A percentile compares a stretch with the other conserved stretches of the same genome.
Conservation (phyloP, 164 flowering plant species). For the Dillenia turbinata region DNA sequence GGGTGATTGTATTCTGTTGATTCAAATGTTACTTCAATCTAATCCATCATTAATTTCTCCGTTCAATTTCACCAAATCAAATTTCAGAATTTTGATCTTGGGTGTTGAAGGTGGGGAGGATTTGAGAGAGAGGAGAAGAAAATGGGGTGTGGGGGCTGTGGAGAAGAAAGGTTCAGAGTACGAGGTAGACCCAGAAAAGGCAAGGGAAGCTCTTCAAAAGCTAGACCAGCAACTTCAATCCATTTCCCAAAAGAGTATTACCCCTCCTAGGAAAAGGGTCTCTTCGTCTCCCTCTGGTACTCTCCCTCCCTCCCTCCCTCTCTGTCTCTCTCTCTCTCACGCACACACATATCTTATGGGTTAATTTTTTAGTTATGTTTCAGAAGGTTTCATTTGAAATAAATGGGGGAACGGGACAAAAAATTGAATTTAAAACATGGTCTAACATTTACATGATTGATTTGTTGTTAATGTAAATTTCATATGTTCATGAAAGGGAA, state of each 20-base stretch:
- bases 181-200: slow-evolving; percentile 62
- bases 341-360: no score
- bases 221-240: slow-evolving; percentile 62
- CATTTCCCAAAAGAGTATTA: slow-evolving; percentile 38
- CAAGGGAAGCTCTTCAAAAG: slow-evolving; percentile 54
- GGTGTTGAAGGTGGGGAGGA: neutral
- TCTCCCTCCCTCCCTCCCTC: neutral
- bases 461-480: no score
- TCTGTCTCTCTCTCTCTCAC: neutral
- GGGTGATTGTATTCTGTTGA: no score
- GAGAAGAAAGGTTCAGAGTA: slow-evolving; percentile 51
- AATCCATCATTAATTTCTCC: slow-evolving; percentile 2
- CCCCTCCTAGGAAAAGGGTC: slow-evolving; percentile 32
- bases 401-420: no score
- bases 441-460: no score
- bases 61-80: neutral
- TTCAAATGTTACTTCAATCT: slow-evolving; percentile 21
- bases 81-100: neutral
- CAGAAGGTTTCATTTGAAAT: no score
- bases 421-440: no score
- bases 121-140: neutral
- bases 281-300: slow-evolving; percentile 3
- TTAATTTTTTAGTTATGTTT: no score
- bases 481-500: no score
- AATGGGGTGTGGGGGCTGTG: slow-evolving; percentile 21